phyloP scores from a whole-genome alignment of 352 stramenopile species.

The Aphanomyces cochlioides region DNA sequence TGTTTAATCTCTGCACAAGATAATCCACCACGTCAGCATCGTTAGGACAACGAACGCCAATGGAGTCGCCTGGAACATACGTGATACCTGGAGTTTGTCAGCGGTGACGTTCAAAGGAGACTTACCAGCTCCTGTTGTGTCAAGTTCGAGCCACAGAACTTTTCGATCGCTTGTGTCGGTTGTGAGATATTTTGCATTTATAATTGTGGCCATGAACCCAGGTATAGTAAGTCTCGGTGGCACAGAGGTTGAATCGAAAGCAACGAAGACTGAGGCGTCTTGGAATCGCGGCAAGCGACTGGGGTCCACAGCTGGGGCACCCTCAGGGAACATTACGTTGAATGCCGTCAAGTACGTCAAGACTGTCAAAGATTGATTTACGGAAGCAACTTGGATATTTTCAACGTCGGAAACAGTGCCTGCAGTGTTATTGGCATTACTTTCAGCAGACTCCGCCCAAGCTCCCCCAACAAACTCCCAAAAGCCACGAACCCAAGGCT shows the following conservation, averaged over 20 bases:
- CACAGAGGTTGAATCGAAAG: conserved; percentile 38
- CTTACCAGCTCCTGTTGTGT: conserved; percentile 38
- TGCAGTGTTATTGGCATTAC: background rate
- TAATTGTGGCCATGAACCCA: conserved; percentile 44
- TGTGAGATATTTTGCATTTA: conserved; percentile 51
- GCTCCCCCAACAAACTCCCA: conserved; percentile 44
- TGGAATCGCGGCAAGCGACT: conserved; percentile 54
- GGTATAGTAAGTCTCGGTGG: background rate
- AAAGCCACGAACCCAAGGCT: conserved; percentile 82
- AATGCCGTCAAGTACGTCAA: conserved; percentile 46
- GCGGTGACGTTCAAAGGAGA: no score
- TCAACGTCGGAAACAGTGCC: background rate
- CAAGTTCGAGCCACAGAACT: conserved; percentile 53
- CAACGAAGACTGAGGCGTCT: conserved; percentile 45
- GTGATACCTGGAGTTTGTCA: conserved; percentile 36
- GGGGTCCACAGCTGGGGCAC: conserved; percentile 37
- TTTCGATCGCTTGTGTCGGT: conserved; percentile 46
- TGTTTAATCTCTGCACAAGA: conserved; percentile 50
- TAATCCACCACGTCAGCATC: conserved; percentile 54
- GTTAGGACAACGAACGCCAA: conserved; percentile 85
- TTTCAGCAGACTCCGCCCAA: background rate
- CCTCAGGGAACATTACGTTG: conserved; percentile 54
- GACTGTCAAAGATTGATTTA: background rate
- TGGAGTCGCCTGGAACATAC: conserved; percentile 79
- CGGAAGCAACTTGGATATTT: background rate